Evolutionary conservation across 257 asterid genomes (phyloP).

Genomic region (Solanum sitiens): DNA sequence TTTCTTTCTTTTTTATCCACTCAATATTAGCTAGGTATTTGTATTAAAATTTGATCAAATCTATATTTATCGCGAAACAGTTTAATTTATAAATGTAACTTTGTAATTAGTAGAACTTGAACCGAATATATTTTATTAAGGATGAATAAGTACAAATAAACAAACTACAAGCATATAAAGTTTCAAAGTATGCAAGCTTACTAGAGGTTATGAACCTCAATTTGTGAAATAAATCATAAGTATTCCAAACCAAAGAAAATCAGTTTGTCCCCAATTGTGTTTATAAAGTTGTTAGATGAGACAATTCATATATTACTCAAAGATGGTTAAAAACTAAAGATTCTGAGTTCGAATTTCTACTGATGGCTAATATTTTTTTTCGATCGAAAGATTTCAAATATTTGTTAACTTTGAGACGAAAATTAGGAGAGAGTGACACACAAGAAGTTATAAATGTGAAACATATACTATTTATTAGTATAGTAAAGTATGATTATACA

Average conservation of each 20-base stretch:
- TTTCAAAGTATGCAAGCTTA: background rate
- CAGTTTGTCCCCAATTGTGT: background rate
- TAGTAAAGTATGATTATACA: background rate
- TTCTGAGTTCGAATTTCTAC: too few relatives aligned
- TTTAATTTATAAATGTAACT: rapidly evolving
- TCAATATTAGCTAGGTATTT: too few relatives aligned
- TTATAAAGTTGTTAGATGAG: too few relatives aligned
- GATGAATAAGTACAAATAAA: too few relatives aligned
- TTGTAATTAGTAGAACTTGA: background rate
- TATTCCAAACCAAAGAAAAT: background rate
- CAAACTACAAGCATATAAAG: too few relatives aligned
- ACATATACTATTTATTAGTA: background rate
- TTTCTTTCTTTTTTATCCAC: background rate
- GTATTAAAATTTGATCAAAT: background rate
- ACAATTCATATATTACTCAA: too few relatives aligned
- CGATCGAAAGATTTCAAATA: background rate
- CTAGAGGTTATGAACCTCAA: background rate
- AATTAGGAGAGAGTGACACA: background rate
- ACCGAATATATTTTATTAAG: too few relatives aligned
- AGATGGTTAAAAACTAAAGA: too few relatives aligned
- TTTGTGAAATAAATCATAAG: background rate
- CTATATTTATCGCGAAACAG: rapidly evolving
- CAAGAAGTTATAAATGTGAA: background rate
- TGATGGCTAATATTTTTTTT: too few relatives aligned
- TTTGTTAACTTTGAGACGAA: background rate